Conservation (phyloP, 768 basidiomycete genomes). For the Macrolepiota dolichaula region DNA sequence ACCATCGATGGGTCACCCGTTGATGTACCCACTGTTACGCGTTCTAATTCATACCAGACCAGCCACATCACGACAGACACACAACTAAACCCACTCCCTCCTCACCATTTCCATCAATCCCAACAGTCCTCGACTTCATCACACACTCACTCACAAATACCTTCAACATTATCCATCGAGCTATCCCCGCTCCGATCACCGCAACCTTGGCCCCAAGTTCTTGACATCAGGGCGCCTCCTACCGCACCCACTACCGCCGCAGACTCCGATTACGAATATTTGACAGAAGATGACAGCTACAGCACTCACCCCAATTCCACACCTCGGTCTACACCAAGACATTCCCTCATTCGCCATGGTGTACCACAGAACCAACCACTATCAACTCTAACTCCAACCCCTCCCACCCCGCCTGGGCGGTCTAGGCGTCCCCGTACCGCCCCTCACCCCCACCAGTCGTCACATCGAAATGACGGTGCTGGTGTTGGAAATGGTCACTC, state of each 20-base stretch:
- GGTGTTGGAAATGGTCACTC: background rate
- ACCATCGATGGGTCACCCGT: background rate
- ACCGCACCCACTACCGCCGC: background rate
- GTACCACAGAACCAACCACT: background rate
- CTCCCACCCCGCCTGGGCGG: background rate
- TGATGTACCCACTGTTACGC: background rate
- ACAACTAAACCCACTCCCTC: background rate
- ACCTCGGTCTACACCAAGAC: background rate
- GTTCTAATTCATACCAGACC: background rate
- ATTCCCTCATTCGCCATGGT: background rate
- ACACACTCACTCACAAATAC: background rate
- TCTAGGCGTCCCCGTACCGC: background rate
- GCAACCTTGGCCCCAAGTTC: background rate
- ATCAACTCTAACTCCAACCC: background rate
- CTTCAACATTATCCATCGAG: background rate
- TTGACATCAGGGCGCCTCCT: background rate
- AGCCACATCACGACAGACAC: no score
- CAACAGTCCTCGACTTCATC: background rate
- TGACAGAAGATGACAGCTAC: background rate
- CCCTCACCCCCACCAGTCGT: no score
- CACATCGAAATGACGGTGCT: no score
- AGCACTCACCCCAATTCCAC: background rate
- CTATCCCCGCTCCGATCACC: background rate
- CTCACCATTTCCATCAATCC: background rate
- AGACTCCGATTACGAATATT: background rate